Base-by-base conservation (phyloP, 768 basidiomycete genomes). In the Termitomyces bulborhizus region DNA sequence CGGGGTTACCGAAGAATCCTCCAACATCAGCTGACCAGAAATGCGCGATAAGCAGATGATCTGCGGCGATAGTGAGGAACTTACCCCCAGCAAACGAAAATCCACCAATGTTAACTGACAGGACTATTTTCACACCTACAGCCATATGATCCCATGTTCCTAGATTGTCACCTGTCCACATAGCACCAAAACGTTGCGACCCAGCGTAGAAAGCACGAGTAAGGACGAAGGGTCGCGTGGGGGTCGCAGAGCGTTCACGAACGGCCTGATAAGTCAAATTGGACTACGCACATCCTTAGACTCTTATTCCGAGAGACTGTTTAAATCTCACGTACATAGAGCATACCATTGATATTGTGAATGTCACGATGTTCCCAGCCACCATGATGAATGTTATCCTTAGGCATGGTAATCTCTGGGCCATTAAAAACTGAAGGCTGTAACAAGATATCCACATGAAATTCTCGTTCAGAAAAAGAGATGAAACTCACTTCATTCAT, bases 101-200 rank as follows among this genome's bases (percentile, higher is more conserved):
- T 21, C 97, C 96, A 7, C 83, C 93, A 44, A 99, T 84, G 41
- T 86, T 85, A 63, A 91, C 88, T 11, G 91, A 79, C 34, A 99
- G 75, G 2, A 95, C 85, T 89, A 99, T 98, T 68, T 95, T 90
- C 57, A 96, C 78, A 13, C 93, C 92, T 16, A 91, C 90, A 9
- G 83, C 83, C 84, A 99, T 94, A 65, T 99, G 97, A 55, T 94
- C 93, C 97, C 97, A 99, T 1, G 91, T 93, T 16, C 96, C 93
- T 27, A 96, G 75, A 69, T 98, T 98, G 71, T 99, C 97, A 16
- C 97, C 97, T 7, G 96, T 98, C 97, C 97, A 99, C 80, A 97
- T 93, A 4, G 97, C 95, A 37, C 95, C 92, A 62, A 90, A 93
- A 21, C 94, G 85, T 68, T 98, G 97, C 27, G 95, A 93, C 3